Conservation (phyloP, 345 rosid species). For the Syzygium jambos region DNA sequence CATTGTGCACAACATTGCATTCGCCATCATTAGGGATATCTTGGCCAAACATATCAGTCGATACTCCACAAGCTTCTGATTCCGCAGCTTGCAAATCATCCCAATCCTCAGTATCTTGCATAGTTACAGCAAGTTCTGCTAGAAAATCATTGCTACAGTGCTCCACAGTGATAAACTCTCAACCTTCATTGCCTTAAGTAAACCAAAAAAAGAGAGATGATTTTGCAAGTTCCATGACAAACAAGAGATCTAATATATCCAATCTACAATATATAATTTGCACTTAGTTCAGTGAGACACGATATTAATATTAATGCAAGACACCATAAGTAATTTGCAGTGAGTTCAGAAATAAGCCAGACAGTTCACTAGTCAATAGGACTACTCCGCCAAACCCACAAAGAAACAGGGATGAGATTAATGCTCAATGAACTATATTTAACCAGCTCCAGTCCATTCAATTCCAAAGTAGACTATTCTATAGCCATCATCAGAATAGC, state of each 20-base stretch:
- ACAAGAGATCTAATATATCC: background rate
- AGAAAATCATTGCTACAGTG: no score
- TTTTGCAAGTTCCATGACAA: background rate
- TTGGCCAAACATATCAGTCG: no score
- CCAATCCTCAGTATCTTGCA: no score
- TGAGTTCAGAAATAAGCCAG: rapidly evolving
- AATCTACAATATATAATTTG: background rate
- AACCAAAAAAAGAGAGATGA: slow-evolving; percentile 4
- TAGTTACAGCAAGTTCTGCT: no score
- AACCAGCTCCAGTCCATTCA: rapidly evolving
- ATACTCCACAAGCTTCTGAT: no score
- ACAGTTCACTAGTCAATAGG: background rate
- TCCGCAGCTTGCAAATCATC: no score
- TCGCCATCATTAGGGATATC: no score
- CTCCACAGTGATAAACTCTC: no score
- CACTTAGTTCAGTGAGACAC: background rate
- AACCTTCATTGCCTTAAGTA: no score
- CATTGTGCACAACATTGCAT: no score
- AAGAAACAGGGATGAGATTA: background rate
- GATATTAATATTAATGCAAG: background rate
- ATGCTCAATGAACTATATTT: background rate
- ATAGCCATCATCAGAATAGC: background rate
- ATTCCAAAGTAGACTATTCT: background rate
- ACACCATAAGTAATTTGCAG: no score
- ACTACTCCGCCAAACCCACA: background rate